Evolutionary conservation across 805 yeast species (phyloP).

Genomic region (Candida tibetensis): DNA sequence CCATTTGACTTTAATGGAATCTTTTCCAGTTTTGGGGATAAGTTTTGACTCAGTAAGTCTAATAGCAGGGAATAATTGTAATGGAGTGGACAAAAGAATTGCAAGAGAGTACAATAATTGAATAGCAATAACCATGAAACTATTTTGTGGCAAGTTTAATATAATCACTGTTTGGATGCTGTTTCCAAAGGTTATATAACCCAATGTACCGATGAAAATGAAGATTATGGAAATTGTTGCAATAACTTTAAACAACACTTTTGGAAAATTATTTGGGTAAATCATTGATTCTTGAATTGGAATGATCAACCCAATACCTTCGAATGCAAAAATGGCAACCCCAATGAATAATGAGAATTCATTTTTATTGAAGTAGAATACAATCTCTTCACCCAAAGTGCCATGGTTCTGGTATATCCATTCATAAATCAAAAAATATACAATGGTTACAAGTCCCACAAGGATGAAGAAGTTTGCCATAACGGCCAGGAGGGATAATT

Average conservation of each 20-base stretch:
- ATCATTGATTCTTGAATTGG: constrained; percentile 83
- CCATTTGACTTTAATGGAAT: constrained; percentile 57
- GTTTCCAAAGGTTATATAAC: constrained; percentile 69
- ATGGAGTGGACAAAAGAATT: constrained; percentile 74
- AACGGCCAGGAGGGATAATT: constrained; percentile 67
- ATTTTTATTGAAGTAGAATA: constrained; percentile 48
- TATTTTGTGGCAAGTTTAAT: constrained; percentile 66
- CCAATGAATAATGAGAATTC: constrained; percentile 75
- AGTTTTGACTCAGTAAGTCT: constrained; percentile 65
- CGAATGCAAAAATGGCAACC: constrained; percentile 84
- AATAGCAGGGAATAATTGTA: constrained; percentile 77
- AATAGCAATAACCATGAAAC: constrained; percentile 57
- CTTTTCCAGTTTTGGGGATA: constrained; percentile 57
- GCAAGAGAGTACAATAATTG: constrained; percentile 75
- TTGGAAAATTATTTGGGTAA: constrained; percentile 69
- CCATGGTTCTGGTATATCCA: constrained; percentile 39
- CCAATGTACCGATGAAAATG: constrained; percentile 61
- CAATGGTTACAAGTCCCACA: constrained; percentile 61
- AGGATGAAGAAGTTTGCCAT: constrained; percentile 70
- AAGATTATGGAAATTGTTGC: constrained; percentile 60
- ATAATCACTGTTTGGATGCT: constrained; percentile 65
- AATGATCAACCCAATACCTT: constrained; percentile 78
- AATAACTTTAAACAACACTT: constrained; percentile 60
- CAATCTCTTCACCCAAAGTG: constrained; percentile 47
- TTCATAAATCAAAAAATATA: constrained; percentile 52